These are phyloP conservation scores for Colletotrichum cordylinicola DNA, from an alignment of 2,329 filamentous ascomycete species.

Conservation along the genomic window DNA sequence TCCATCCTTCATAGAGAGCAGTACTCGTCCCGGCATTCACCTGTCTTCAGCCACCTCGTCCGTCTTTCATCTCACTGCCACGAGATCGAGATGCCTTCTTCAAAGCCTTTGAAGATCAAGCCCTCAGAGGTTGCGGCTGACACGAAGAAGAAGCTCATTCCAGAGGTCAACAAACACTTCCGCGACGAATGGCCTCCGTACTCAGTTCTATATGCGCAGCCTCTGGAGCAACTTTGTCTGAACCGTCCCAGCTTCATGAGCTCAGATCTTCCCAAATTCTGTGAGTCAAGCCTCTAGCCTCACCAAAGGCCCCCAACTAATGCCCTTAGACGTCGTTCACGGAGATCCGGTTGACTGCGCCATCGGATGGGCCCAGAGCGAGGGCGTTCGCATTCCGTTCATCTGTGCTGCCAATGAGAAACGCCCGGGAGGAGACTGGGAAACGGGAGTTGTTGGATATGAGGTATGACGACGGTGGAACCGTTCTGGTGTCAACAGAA, in stretches of 20 bases:
- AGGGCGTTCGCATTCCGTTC: constrained; percentile 59
- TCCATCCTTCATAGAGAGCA: background rate
- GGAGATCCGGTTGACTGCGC: constrained; percentile 4
- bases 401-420: constrained; percentile 80
- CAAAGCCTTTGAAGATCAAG: constrained; percentile 59
- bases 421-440: constrained; percentile 81
- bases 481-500: background rate
- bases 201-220: constrained; percentile 64
- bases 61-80: background rate
- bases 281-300: background rate
- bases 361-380: constrained; percentile 15
- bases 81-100: constrained; percentile 18
- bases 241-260: constrained; percentile 31
- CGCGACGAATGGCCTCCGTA: constrained; percentile 58
- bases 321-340: constrained; percentile 26
- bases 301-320: background rate
- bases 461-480: constrained; percentile 28
- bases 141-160: constrained; percentile 74
- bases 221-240: constrained; percentile 51
- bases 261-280: constrained; percentile 20
- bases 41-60: background rate
- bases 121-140: constrained; percentile 75
- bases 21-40: background rate
- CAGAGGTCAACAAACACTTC: constrained; percentile 64
- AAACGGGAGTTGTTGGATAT: constrained; percentile 59